Evolutionary conservation across 495 filamentous ascomycete genomes (phyloP), one percentile per base, ranked within the genome.

Genomic region (Schizothecium vesticola): DNA sequence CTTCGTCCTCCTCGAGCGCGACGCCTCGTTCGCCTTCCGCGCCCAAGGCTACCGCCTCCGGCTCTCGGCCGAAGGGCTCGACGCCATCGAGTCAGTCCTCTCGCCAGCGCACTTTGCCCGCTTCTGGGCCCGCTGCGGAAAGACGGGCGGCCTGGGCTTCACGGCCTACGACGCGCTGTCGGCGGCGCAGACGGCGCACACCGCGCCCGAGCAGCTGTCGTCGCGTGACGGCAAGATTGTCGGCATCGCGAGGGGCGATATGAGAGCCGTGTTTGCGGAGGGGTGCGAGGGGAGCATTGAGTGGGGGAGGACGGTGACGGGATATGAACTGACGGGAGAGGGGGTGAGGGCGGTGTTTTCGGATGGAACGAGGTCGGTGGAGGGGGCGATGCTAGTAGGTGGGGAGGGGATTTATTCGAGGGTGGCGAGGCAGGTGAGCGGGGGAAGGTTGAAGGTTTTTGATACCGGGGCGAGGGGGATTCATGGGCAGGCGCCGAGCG

Each of bases 21-120:
- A 87, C 64, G 65, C 74, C 7, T 82, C 80, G 0, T 75, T 86
- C 65, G 73, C 75, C 1, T 84, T 82, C 67, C 84, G 84, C 55
- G 82, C 80, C 3, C 84, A 86, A 64, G 84, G 85, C 9, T 86
- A 87, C 75, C 75, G 87, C 11, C 78, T 88, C 7, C 81, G 85
- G 29, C 79, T 88, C 7, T 84, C 81, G 1, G 22, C 72, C 2
- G 77, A 86, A 67, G 85, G 86, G 1, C 72, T 86, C 13, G 75
- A 80, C 26, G 85, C 86, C 22, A 81, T 89, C 61, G 78, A 86
- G 64, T 78, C 80, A 0, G 80, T 82, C 19, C 81, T 89, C 11
- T 76, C 78, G 0, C 77, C 84, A 0, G 75, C 80, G 0, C 67
- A 73, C 1, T 86, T 77, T 66, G 63, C 79, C 61, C 71, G 73